Evolutionary conservation across 192 early-diverging fungal genomes (phyloP).

Genomic region (Phycomyces blakesleeanus): DNA sequence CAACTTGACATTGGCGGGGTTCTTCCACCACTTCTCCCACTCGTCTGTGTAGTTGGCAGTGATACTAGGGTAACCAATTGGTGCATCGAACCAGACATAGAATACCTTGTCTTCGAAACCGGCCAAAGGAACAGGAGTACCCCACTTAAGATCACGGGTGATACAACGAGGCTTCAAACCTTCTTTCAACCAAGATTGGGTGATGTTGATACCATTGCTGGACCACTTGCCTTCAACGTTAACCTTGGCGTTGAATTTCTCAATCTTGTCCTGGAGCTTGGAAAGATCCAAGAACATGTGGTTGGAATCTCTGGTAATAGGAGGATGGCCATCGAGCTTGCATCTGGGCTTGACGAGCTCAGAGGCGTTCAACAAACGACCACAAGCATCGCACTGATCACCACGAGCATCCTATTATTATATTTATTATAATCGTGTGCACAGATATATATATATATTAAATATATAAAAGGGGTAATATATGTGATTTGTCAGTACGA

Average conservation of each 20-base stretch:
- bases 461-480: too few relatives aligned
- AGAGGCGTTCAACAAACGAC: constrained; percentile 82
- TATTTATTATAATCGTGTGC: too few relatives aligned
- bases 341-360: constrained; percentile 93
- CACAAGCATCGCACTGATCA: constrained; percentile 98
- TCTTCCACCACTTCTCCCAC: constrained; percentile 99
- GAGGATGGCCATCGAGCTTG: constrained; percentile 83
- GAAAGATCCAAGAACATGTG: constrained; percentile 91
- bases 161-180: constrained; percentile 92
- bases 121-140: constrained; percentile 83
- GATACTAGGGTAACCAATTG: constrained; percentile 97
- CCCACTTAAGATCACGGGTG: constrained; percentile 99
- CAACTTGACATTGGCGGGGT: constrained; percentile 90
- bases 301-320: constrained; percentile 76
- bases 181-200: constrained; percentile 89
- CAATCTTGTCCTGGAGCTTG: constrained; percentile 69
- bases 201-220: constrained; percentile 81
- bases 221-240: constrained; percentile 79
- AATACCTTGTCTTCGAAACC: constrained; percentile 92
- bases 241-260: constrained; percentile 70
- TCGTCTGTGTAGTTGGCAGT: constrained; percentile 92
- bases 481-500: too few relatives aligned
- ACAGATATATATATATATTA: too few relatives aligned
- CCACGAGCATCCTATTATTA: constrained; percentile 81
- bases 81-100: constrained; percentile 99